Conservation (phyloP, 768 basidiomycete species). For the Boletus rubescentipes region DNA sequence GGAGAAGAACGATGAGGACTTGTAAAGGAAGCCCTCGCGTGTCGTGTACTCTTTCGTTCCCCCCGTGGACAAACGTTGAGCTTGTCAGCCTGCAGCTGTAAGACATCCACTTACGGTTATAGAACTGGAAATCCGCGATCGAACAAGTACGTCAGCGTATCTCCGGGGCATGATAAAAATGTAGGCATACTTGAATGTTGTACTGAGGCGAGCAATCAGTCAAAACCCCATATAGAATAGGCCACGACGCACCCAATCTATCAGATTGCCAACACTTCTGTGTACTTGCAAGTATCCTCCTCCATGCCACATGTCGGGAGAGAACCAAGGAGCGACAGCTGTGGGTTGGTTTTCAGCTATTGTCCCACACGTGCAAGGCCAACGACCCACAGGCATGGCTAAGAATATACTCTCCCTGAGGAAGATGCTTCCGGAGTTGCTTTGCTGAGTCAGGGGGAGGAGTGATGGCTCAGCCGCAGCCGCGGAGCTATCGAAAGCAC, state of each 20-base stretch:
- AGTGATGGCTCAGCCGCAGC: slow-evolving; percentile 30
- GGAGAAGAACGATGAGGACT: slow-evolving; percentile 41
- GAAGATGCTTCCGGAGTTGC: slow-evolving; percentile 32
- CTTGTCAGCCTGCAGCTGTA: background rate
- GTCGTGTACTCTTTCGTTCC: slow-evolving; percentile 37
- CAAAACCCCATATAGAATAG: background rate
- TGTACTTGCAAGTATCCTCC: slow-evolving; percentile 43
- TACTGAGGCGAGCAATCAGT: background rate
- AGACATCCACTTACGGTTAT: background rate
- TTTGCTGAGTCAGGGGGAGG: slow-evolving; percentile 27
- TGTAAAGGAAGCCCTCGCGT: slow-evolving; percentile 37
- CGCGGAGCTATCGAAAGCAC: slow-evolving; percentile 35
- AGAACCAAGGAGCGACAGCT: slow-evolving; percentile 48
- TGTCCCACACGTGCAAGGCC: no score
- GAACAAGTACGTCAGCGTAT: background rate
- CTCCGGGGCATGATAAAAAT: background rate
- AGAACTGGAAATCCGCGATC: background rate
- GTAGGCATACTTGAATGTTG: background rate
- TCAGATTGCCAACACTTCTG: slow-evolving; percentile 37
- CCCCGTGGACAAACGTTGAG: slow-evolving; percentile 22
- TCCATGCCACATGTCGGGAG: slow-evolving; percentile 31
- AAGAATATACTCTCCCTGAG: slow-evolving; percentile 30
- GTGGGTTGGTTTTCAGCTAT: background rate
- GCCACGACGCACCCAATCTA: slow-evolving; percentile 40
- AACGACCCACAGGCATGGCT: slow-evolving; percentile 33